A percentile compares a stretch with the other conserved stretches of the same genome.
Evolutionary conservation across 2,329 filamentous ascomycete genomes (phyloP).

Genomic region (Pseudohalonectria lignicola): DNA sequence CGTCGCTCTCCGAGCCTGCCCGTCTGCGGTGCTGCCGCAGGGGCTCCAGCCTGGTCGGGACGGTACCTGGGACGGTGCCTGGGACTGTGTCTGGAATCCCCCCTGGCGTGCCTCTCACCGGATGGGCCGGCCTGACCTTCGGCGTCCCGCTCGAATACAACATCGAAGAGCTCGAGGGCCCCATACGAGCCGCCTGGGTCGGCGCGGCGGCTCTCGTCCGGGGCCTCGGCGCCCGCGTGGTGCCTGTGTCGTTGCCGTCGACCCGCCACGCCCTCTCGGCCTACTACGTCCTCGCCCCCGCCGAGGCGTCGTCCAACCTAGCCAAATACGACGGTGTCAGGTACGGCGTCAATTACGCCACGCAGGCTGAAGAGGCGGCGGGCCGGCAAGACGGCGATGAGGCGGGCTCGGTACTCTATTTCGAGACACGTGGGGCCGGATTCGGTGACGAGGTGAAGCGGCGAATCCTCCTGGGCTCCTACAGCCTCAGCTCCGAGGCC

Average conservation of each 20-base stretch:
- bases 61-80: background rate
- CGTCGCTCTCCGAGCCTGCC: conserved; percentile 48
- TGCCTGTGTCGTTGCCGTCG: conserved; percentile 69
- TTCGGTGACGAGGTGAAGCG: conserved; percentile 81
- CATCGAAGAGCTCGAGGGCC: conserved; percentile 63
- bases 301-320: conserved; percentile 90
- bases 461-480: conserved; percentile 80
- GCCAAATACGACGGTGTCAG: conserved; percentile 96
- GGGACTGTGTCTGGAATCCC: no score
- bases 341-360: conserved; percentile 71
- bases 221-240: conserved; percentile 55
- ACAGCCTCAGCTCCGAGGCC: conserved; percentile 78
- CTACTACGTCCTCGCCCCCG: conserved; percentile 91
- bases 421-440: conserved; percentile 58
- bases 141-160: conserved; percentile 73
- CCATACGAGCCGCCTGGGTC: conserved; percentile 61
- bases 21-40: conserved; percentile 34
- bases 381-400: conserved; percentile 22
- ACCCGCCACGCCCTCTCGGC: conserved; percentile 80
- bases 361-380: no score
- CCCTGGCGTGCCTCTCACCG: background rate
- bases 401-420: conserved; percentile 55
- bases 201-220: conserved; percentile 48
- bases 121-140: conserved; percentile 29
- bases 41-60: conserved; percentile 6